A percentile compares a stretch with the other conserved stretches of the same genome.
phyloP scores from a whole-genome alignment of 768 basidiomycete species.

The Grammothele lineata region DNA sequence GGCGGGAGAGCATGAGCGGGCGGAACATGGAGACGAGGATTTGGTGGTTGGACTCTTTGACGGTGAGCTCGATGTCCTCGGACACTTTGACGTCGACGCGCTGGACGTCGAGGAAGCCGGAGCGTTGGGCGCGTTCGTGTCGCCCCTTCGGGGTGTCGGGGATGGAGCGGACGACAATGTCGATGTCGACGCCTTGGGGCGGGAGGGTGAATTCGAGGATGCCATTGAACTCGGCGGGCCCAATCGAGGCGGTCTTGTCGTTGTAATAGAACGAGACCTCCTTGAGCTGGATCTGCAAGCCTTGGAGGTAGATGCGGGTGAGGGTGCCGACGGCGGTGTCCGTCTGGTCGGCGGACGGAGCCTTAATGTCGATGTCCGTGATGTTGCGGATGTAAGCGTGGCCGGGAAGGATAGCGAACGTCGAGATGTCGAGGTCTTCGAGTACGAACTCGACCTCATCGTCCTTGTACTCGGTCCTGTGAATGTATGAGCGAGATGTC shows the following conservation, averaged over 20 bases:
- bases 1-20: slow-evolving; percentile 51
- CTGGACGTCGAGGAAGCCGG: slow-evolving; percentile 59
- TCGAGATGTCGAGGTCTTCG: slow-evolving; percentile 69
- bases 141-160: slow-evolving; percentile 42
- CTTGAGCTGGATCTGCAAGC: slow-evolving; percentile 55
- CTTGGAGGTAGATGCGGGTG: slow-evolving; percentile 63
- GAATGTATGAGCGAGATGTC: too few species aligned
- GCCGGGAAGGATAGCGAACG: slow-evolving; percentile 61
- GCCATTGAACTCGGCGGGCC: slow-evolving; percentile 57
- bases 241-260: slow-evolving; percentile 51
- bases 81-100: slow-evolving; percentile 49
- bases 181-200: slow-evolving; percentile 62
- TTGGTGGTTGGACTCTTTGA: slow-evolving; percentile 62
- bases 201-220: slow-evolving; percentile 60
- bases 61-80: slow-evolving; percentile 48
- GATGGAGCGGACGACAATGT: slow-evolving; percentile 61
- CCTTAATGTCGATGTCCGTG: slow-evolving; percentile 55
- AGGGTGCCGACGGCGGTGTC: slow-evolving; percentile 55
- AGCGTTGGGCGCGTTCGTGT: slow-evolving; percentile 39
- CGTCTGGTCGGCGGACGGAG: slow-evolving; percentile 32
- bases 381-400: slow-evolving; percentile 71
- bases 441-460: slow-evolving; percentile 66
- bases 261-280: slow-evolving; percentile 75
- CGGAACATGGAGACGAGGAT: slow-evolving; percentile 59
- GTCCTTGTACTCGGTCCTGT: slow-evolving; percentile 75